Evolutionary conservation across 129 eudicot species (phyloP), one percentile per base, ranked within the genome.

Genomic region (Centaurea solstitialis): DNA sequence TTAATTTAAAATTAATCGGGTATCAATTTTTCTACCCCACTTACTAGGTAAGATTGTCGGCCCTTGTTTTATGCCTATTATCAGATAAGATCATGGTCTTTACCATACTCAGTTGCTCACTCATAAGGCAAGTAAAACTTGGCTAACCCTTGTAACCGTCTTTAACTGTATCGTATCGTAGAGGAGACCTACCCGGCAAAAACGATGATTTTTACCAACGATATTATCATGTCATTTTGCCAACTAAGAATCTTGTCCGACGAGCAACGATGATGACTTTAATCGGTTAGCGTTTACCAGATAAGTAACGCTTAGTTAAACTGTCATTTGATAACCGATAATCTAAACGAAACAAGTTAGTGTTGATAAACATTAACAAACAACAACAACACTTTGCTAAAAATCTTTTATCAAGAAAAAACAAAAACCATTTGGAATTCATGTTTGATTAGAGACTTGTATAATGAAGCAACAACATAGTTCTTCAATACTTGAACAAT

Each of bases 341-440:
- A 50, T 50, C 20, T 50, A 50, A 50, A 50, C 59, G n/a, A 47
- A 47, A 4, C 5, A 45, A 47, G n/a, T n/a, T n/a, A n/a, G n/a
- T n/a, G n/a, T n/a, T n/a, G n/a, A n/a, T n/a, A n/a, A n/a, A n/a
- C n/a, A n/a, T n/a, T n/a, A n/a, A 50, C 59, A 47, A 47, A 4
- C 5, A 45, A 47, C 18, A 11, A 50, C 5, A 20, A 6, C 7
- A n/a, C n/a, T n/a, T 50, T 15, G 15, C 20, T 50, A 26, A 26
- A 50, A 50, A 50, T 15, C 20, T 17, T 18, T 6, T 11, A 28
- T 15, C 9, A 13, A 24, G 4, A 69, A 72, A 20, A 35, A 37
- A 22, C 22, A 22, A 33, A 12, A 81, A 33, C 73, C 43, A 12
- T 23, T 75, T 73, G 75, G 50, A 66, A 74, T 74, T 28, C 9